Evolutionary conservation across 768 basidiomycete species (phyloP), one percentile per base, ranked within the genome.

Genomic region (Russula sp.): DNA sequence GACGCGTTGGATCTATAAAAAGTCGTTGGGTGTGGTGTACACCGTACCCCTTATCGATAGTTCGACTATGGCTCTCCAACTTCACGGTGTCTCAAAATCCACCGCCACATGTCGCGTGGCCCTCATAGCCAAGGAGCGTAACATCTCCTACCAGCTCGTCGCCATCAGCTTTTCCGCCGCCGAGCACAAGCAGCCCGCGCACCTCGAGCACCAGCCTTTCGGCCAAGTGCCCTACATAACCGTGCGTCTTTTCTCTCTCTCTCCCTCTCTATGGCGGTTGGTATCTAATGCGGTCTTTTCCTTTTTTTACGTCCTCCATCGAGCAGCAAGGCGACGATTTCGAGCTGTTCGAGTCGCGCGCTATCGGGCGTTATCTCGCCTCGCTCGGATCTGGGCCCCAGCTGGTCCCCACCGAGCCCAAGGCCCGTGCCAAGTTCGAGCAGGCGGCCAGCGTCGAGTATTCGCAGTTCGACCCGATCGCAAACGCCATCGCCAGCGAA

Each of bases 391-490:
- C 69, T 1, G 63, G 64, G 38, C 66, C 69, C 47, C 54, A 61
- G 34, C 67, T 68, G 32, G 55, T 68, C 0, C 59, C 69, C 3
- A 55, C 51, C 1, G 68, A 73, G 25, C 63, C 66, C 43, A 67
- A 60, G 58, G 67, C 65, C 0, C 58, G 50, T 25, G 71, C 68
- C 2, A 65, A 66, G n/a, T 68, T 70, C 42, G 70, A 71, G 48
- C 68, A 70, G 56, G 75, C 71, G 3, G 65, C 63, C 20, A 70
- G 68, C n/a, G 50, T 73, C 41, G 75, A 76, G 58, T 56, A 45
- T 36, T 1, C 42, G 16, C 42, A 62, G 0, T 64, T 64, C 7
- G 46, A 64, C 13, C 48, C 59, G 22, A 6, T 32, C 20, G 59
- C 22, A 5, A 14, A 11, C 4, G 32, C 2, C 8, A 47, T 61